Conservation (phyloP, 306 rosid species). For the Lupinus albus region DNA sequence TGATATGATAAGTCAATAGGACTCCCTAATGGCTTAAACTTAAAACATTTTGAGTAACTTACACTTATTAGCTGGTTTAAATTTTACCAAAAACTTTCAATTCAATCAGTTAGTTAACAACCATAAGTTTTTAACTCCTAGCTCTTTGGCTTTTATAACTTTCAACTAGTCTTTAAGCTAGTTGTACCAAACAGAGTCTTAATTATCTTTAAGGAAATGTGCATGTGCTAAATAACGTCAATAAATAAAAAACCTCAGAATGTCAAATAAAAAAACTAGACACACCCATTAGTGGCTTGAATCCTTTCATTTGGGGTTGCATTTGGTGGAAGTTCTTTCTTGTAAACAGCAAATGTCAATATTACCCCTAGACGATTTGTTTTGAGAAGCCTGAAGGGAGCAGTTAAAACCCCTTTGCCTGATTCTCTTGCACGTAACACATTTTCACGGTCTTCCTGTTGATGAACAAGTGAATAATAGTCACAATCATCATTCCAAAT, state of each 20-base stretch:
- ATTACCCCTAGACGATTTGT: constrained; percentile 93
- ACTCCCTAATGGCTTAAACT: too few species aligned
- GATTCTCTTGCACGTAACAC: constrained; percentile 90
- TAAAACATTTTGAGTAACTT: too few species aligned
- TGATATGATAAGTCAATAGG: too few species aligned
- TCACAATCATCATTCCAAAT: constrained; percentile 21
- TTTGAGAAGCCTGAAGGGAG: constrained; percentile 86
- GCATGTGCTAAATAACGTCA: constrained; percentile 17
- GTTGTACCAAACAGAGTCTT: too few species aligned
- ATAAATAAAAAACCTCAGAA: constrained; percentile 10
- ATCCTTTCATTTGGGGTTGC: constrained; percentile 89
- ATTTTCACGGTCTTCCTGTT: constrained; percentile 89
- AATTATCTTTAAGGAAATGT: not conserved
- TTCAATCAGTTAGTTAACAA: too few species aligned
- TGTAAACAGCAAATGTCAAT: constrained; percentile 93
- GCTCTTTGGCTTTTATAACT: too few species aligned
- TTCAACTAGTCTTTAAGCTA: too few species aligned
- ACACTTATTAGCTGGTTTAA: too few species aligned
- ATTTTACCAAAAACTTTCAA: too few species aligned
- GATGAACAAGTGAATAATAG: constrained; percentile 35
- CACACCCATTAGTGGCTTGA: constrained; percentile 93
- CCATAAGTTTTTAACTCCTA: too few species aligned
- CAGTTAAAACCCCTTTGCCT: constrained; percentile 94
- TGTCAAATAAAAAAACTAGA: constrained; percentile 10
- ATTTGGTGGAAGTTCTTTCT: constrained; percentile 82